Evolutionary conservation across 768 basidiomycete genomes (phyloP).

Genomic region (Hysterangium stoloniferum): DNA sequence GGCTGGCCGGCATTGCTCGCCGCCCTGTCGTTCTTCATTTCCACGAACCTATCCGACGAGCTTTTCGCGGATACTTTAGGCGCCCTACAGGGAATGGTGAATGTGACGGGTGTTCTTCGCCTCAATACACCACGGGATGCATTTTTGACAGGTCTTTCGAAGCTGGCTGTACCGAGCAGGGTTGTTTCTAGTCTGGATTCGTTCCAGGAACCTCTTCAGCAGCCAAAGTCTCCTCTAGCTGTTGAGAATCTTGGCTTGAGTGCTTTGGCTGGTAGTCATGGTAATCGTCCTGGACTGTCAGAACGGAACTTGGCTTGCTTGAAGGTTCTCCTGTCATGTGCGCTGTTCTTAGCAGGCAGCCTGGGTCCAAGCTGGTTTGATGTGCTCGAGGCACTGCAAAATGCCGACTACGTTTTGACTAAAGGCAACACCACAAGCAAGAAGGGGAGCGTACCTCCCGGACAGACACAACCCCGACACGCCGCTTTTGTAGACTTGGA

Average conservation of each 20-base stretch:
- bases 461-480: slow-evolving; percentile 34
- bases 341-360: slow-evolving; percentile 75
- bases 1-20: slow-evolving; percentile 93
- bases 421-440: slow-evolving; percentile 33
- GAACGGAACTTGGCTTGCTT: slow-evolving; percentile 89
- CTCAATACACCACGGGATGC: slow-evolving; percentile 86
- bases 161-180: slow-evolving; percentile 83
- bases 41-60: slow-evolving; percentile 86
- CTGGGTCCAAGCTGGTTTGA: slow-evolving; percentile 91
- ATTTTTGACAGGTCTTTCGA: slow-evolving; percentile 84
- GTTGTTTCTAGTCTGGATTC: slow-evolving; percentile 82
- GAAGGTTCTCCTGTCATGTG: slow-evolving; percentile 70
- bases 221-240: slow-evolving; percentile 46
- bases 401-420: slow-evolving; percentile 86
- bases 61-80: slow-evolving; percentile 83
- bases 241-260: slow-evolving; percentile 64
- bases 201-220: slow-evolving; percentile 44
- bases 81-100: slow-evolving; percentile 77
- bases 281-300: slow-evolving; percentile 65
- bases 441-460: slow-evolving; percentile 12
- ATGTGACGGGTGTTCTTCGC: slow-evolving; percentile 84
- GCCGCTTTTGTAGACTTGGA: slow-evolving; percentile 68
- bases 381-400: slow-evolving; percentile 85
- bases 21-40: slow-evolving; percentile 80
- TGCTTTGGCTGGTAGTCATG: slow-evolving; percentile 25